These are phyloP conservation scores for Ogataea pini DNA, from an alignment of 805 yeast species.

Conservation along the genomic window DNA sequence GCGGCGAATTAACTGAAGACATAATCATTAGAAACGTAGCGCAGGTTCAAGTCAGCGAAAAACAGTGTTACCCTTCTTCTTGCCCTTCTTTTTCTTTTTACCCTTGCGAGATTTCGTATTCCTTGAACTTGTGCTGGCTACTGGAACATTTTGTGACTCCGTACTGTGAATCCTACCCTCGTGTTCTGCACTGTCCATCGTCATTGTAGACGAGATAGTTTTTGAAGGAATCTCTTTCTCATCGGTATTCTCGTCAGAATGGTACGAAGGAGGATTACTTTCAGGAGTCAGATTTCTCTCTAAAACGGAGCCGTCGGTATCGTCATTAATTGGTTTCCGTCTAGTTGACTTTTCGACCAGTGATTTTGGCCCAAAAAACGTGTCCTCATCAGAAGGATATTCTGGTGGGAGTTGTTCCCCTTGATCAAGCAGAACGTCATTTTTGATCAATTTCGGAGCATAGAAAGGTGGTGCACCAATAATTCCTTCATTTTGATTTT, in stretches of 20 bases:
- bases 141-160: too few species aligned
- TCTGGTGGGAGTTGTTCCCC: conserved; percentile 75
- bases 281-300: conserved; percentile 19
- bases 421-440: conserved; percentile 61
- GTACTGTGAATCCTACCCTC: conserved; percentile 14
- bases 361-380: conserved; percentile 54
- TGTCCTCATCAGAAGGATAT: conserved; percentile 63
- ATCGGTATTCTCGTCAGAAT: conserved; percentile 12
- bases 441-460: conserved; percentile 27
- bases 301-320: neutral
- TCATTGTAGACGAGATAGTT: conserved; percentile 1
- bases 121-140: neutral
- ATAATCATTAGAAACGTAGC: neutral
- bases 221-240: conserved; percentile 7
- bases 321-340: neutral
- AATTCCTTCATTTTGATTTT: conserved; percentile 43
- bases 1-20: too few species aligned
- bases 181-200: conserved; percentile 22
- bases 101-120: neutral
- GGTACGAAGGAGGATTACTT: conserved; percentile 34
- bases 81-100: neutral
- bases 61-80: neutral
- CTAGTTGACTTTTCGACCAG: conserved; percentile 16
- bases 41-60: neutral
- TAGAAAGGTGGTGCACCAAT: conserved; percentile 43